These are phyloP conservation scores for Coprinopsis sp. DNA, from an alignment of 768 basidiomycete species.

Conservation along the genomic window DNA sequence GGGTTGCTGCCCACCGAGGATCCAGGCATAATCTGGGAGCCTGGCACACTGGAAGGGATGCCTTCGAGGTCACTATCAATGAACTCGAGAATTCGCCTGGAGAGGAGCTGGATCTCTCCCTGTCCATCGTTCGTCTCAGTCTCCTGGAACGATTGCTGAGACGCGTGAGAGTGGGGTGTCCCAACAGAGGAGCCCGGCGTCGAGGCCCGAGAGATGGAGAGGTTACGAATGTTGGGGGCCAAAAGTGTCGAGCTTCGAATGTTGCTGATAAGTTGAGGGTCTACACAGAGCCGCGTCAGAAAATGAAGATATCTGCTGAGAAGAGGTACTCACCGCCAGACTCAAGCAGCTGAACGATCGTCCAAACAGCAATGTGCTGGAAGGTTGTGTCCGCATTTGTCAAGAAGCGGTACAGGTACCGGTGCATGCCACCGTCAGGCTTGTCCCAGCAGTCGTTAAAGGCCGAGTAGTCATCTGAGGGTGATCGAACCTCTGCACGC, in stretches of 20 bases:
- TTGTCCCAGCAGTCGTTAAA: constrained; percentile 99
- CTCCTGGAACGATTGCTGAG: constrained; percentile 73
- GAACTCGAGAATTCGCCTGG: constrained; percentile 81
- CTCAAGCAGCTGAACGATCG: constrained; percentile 94
- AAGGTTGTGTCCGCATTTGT: constrained; percentile 93
- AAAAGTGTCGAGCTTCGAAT: constrained; percentile 81
- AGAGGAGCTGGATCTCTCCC: constrained; percentile 85
- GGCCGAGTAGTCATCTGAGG: constrained; percentile 87
- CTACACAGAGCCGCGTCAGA: constrained; percentile 34
- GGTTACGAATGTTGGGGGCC: constrained; percentile 80
- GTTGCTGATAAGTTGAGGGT: constrained; percentile 85
- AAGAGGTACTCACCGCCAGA: constrained; percentile 63
- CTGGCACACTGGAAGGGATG: constrained; percentile 55
- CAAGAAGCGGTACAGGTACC: constrained; percentile 90
- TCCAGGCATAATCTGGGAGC: constrained; percentile 65
- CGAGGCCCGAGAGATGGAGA: constrained; percentile 67
- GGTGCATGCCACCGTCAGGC: constrained; percentile 95
- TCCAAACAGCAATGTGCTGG: constrained; percentile 99
- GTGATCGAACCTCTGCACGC: constrained; percentile 61
- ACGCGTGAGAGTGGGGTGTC: constrained; percentile 67
- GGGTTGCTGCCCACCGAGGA: constrained; percentile 60
- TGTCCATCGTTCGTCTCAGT: constrained; percentile 85
- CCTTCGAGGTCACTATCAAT: constrained; percentile 71
- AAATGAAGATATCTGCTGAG: background rate
- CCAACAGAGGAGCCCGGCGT: constrained; percentile 71